Evolutionary conservation across 371 early-diverging fungal genomes (phyloP).

Genomic region (Mucor lusitanicus): DNA sequence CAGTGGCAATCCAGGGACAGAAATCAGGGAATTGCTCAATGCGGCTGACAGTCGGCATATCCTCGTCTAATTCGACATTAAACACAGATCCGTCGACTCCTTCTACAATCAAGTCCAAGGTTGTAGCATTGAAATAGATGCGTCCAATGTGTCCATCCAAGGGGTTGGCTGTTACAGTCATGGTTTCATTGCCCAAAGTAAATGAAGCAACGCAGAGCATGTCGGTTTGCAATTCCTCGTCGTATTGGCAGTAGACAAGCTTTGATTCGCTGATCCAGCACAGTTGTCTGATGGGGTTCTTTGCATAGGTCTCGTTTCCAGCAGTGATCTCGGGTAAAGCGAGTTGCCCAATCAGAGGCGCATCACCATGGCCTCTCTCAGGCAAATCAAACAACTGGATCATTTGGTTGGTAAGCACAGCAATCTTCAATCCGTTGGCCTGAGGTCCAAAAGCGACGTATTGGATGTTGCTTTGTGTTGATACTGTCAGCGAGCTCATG

Average conservation of each 20-base stretch:
- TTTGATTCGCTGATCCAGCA: conserved; percentile 34
- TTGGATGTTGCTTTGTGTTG: conserved; percentile 48
- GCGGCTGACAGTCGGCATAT: conserved; percentile 3
- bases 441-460: conserved; percentile 67
- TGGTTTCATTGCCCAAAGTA: conserved; percentile 2
- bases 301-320: conserved; percentile 3
- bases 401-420: conserved; percentile 59
- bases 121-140: conserved; percentile 29
- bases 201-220: conserved; percentile 28
- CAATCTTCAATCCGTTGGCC: conserved; percentile 69
- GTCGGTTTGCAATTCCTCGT: conserved; percentile 24
- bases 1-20: conserved; percentile 72
- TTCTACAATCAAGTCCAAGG: conserved; percentile 52
- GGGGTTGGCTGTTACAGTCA: conserved; percentile 11
- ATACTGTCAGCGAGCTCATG: conserved; percentile 66
- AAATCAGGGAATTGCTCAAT: conserved; percentile 50
- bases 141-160: conserved; percentile 25
- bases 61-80: conserved; percentile 26
- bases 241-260: conserved; percentile 36
- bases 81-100: conserved; percentile 45
- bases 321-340: conserved; percentile 8
- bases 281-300: conserved; percentile 35
- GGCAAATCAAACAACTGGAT: conserved; percentile 52
- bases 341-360: conserved; percentile 13
- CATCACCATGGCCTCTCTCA: conserved; percentile 31